Base-by-base conservation (phyloP, 2,329 filamentous ascomycete species). In the Metarhizium guizhouense region DNA sequence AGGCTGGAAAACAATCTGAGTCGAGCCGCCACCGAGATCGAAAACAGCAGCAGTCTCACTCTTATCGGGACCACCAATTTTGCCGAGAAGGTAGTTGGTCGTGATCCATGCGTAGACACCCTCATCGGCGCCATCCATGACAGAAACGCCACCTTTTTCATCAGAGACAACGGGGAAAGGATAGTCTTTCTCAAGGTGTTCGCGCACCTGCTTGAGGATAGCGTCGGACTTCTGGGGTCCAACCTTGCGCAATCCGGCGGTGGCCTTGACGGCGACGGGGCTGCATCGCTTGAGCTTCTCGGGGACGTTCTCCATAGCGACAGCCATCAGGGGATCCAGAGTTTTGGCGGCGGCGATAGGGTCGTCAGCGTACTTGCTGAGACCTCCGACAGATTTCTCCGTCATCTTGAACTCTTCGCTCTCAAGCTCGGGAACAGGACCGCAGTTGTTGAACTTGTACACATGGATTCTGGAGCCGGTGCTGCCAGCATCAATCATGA, bases 41-140 rank as follows among this genome's bases (percentile, higher is more conserved):
- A 99, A 96, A 57, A 96, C 85, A 52, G 94, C 94, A 45, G 94
- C 95, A 2, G 94, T 97, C 52, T 90, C 88, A 60, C 83, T 90
- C 70, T 92, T 84, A 68, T 96, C 93, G 2, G 91, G 89, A 11
- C 89, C 88, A 57, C 94, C 94, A 71, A 99, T 97, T 76, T 97
- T 97, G 66, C 93, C 93, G 29, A 99, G 84, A 45, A 99, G 86
- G 73, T 99, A 99, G 79, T 99, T 99, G 62, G 91, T 94, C 6
- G 94, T 99, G 70, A 99, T 95, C 94, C 94, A 99, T 54, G 94
- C 95, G 68, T 95, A 99, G 34, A 99, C 93, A 68, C 94, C 94
- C 75, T 99, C 94, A 67, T 96, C 89, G 52, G 89, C 91, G 59
- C 94, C 94, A 65, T 96, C 92, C 94, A 99, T 99, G 70, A 99